Conservation (phyloP, 345 rosid species). For the Murraya paniculata region DNA sequence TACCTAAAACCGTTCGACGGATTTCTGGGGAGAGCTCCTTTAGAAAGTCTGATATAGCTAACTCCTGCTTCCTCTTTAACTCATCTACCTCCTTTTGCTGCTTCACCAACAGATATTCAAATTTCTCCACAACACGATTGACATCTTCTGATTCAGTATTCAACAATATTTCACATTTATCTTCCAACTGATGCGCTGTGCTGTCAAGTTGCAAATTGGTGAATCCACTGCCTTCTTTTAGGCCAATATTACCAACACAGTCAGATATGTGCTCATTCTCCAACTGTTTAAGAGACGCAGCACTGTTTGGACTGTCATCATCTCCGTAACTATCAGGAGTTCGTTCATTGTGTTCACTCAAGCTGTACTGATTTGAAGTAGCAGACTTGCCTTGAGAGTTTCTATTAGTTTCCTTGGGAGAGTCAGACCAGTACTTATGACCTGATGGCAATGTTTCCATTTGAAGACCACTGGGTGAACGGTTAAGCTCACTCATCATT, state of each 20-base stretch:
- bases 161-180: neutral
- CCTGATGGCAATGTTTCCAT: constrained; percentile 87
- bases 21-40: constrained; percentile 56
- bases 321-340: constrained; percentile 11
- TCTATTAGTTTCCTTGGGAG: constrained; percentile 46
- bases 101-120: constrained; percentile 52
- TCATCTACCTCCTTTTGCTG: constrained; percentile 74
- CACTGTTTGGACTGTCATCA: constrained; percentile 17
- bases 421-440: constrained; percentile 78
- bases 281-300: constrained; percentile 16
- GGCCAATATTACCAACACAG: constrained; percentile 12
- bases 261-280: constrained; percentile 7
- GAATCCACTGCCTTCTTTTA: constrained; percentile 4
- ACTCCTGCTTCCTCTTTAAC: constrained; percentile 55
- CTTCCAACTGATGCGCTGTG: constrained; percentile 2
- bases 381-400: constrained; percentile 39
- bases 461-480: constrained; percentile 38
- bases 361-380: constrained; percentile 24
- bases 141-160: constrained; percentile 32
- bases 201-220: constrained; percentile 6
- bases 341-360: constrained; percentile 22
- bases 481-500: constrained; percentile 16
- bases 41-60: constrained; percentile 50
- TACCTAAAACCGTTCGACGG: constrained; percentile 40
- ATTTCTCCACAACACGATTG: constrained; percentile 40